Evolutionary conservation across 163 green algal genomes (phyloP), one percentile per base, ranked within the genome.

Genomic region (Chlorella variabilis): DNA sequence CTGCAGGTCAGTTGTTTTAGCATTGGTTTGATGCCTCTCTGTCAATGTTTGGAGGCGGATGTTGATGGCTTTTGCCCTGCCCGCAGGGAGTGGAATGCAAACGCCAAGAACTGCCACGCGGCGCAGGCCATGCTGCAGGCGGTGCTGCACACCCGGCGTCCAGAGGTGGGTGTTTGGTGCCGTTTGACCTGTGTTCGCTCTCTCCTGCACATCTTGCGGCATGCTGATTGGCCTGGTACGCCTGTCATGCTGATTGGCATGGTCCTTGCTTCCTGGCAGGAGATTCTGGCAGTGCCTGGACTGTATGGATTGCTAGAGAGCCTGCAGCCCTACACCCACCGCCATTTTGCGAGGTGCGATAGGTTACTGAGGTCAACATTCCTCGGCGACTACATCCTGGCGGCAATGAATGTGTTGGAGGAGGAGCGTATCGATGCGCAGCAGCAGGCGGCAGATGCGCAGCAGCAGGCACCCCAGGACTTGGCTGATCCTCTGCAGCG

Each of bases 11-110:
- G 68, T 20, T 31, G 25, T 42, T 29, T 5, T 33, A n/a, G n/a
- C n/a, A n/a, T n/a, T n/a, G n/a, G n/a, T n/a, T n/a, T n/a, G n/a
- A n/a, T n/a, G n/a, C n/a, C n/a, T n/a, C n/a, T n/a, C n/a, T n/a
- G n/a, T n/a, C n/a, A n/a, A n/a, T n/a, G n/a, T n/a, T n/a, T n/a
- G n/a, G n/a, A n/a, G n/a, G n/a, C n/a, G n/a, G n/a, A n/a, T n/a
- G n/a, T 69, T 69, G 61, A 11, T 69, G 61, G 25, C 15, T n/a
- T n/a, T n/a, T n/a, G n/a, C n/a, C n/a, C 23, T 63, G 92, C 86
- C 49, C 66, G 88, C 23, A 86, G 95, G 27, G 94, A 98, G 67
- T 99, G 96, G 96, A 98, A 98, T 83, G 96, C 94, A 33, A 94
- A 97, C 81, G 84, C 88, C 15, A 83, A 87, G 74, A 93, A 93